These are phyloP conservation scores for Termitomyces sp. DNA, from an alignment of 768 basidiomycete species.

Conservation along the genomic window DNA sequence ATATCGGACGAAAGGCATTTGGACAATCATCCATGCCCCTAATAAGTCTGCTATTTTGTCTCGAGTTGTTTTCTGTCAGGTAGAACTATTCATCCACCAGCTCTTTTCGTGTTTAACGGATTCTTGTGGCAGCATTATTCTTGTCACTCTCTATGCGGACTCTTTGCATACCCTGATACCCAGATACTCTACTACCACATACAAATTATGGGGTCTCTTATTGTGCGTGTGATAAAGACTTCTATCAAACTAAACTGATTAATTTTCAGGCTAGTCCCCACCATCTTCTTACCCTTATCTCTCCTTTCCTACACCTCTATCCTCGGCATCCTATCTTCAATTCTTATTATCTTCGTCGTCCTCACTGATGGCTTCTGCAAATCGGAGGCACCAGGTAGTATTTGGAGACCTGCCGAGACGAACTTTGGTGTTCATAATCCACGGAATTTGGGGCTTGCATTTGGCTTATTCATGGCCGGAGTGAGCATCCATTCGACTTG, in stretches of 20 bases:
- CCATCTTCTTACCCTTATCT: conserved; percentile 80
- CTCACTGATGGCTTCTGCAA: conserved; percentile 81
- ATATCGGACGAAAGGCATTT: conserved; percentile 87
- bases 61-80: conserved; percentile 85
- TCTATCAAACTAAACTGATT: neutral
- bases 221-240: conserved; percentile 42
- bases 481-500: conserved; percentile 34
- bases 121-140: conserved; percentile 53
- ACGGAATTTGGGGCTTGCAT: conserved; percentile 66
- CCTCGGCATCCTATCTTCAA: conserved; percentile 74
- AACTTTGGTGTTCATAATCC: conserved; percentile 46
- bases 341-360: conserved; percentile 72
- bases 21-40: conserved; percentile 63
- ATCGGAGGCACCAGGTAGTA: conserved; percentile 67
- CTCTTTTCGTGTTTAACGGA: neutral
- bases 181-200: conserved; percentile 56
- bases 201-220: conserved; percentile 69
- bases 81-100: conserved; percentile 22
- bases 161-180: conserved; percentile 75
- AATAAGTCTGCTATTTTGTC: conserved; percentile 72
- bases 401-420: conserved; percentile 74
- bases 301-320: conserved; percentile 87
- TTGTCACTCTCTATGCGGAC: conserved; percentile 89
- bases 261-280: conserved; percentile 65
- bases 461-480: conserved; percentile 91